Percentiles rank a stretch among this genome's conserved stretches.
phyloP scores from a whole-genome alignment of 2,329 filamentous ascomycete genomes.

The Gnomoniopsis sp. region DNA sequence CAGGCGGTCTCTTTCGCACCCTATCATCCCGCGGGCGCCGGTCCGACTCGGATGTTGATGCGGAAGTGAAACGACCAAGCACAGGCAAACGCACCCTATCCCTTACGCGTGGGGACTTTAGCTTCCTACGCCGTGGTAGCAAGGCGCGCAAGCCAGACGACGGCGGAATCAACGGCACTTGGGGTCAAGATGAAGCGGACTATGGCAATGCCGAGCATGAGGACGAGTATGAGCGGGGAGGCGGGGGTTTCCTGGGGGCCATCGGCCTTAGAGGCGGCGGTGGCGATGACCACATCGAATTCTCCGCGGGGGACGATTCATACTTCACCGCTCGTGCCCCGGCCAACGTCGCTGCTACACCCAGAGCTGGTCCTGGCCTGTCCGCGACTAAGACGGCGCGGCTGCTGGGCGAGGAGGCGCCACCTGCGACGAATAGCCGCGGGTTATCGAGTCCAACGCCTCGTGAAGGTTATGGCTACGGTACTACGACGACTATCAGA shows the following conservation, averaged over 20 bases:
- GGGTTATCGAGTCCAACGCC: not conserved
- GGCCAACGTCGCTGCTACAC: constrained; percentile 19
- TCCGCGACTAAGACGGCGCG: constrained; percentile 14
- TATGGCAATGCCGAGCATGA: constrained; percentile 30
- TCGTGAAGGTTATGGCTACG: not conserved
- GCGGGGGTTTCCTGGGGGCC: constrained; percentile 15
- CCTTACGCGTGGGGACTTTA: constrained; percentile 51
- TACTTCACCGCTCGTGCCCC: constrained; percentile 46
- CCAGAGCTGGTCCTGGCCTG: constrained; percentile 14
- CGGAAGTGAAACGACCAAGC: constrained; percentile 32
- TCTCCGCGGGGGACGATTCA: constrained; percentile 52
- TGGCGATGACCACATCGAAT: constrained; percentile 42
- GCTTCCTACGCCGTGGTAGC: constrained; percentile 41
- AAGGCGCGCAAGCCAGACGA: constrained; percentile 41
- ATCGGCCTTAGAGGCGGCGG: constrained; percentile 33
- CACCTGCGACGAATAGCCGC: not conserved
- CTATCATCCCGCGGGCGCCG: constrained; percentile 35
- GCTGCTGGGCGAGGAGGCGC: constrained; percentile 13
- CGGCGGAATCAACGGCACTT: constrained; percentile 54
- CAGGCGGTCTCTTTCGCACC: constrained; percentile 43
- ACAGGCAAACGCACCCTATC: constrained; percentile 58
- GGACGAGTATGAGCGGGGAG: constrained; percentile 20
- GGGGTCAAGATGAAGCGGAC: constrained; percentile 40
- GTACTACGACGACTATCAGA: not conserved
- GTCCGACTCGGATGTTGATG: constrained; percentile 22